phyloP scores from a whole-genome alignment of 768 basidiomycete species.

The Leccinum olivaceopallidum region DNA sequence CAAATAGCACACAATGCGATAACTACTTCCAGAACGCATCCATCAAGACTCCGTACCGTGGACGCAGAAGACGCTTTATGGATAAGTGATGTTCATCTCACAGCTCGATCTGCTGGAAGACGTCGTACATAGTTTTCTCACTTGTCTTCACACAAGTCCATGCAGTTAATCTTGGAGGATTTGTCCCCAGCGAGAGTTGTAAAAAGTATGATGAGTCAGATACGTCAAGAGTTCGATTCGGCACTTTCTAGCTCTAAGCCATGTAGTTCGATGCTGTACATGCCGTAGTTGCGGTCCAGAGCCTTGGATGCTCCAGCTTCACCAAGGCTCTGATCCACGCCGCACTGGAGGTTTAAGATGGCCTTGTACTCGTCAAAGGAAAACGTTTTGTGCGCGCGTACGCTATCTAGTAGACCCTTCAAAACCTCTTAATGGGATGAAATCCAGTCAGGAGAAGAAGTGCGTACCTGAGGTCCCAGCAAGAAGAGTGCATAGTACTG shows the following conservation, averaged over 20 bases:
- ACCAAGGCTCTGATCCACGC: slow-evolving; percentile 63
- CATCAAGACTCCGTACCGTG: slow-evolving; percentile 23
- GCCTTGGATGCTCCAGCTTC: slow-evolving; percentile 53
- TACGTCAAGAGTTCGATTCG: slow-evolving; percentile 33
- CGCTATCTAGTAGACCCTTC: slow-evolving; percentile 76
- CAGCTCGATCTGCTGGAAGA: slow-evolving; percentile 2
- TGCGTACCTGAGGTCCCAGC: slow-evolving; percentile 67
- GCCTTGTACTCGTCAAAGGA: slow-evolving; percentile 91
- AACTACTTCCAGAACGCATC: slow-evolving; percentile 17
- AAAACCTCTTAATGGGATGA: slow-evolving; percentile 1
- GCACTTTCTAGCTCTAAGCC: slow-evolving; percentile 64
- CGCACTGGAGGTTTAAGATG: slow-evolving; percentile 89
- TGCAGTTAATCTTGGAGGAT: not conserved
- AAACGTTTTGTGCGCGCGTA: too few species aligned
- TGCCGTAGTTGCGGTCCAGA: slow-evolving; percentile 72
- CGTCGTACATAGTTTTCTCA: slow-evolving; percentile 1
- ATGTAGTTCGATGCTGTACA: slow-evolving; percentile 90
- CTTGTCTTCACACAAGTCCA: not conserved
- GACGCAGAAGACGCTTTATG: slow-evolving; percentile 37
- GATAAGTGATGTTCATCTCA: slow-evolving; percentile 24
- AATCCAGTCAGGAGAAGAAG: not conserved
- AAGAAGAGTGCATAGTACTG: slow-evolving; percentile 81
- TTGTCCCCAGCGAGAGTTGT: slow-evolving; percentile 5
- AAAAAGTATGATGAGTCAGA: slow-evolving; percentile 16
- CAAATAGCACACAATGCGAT: slow-evolving; percentile 34